These are phyloP conservation scores for Musa acuminata DNA, from an alignment of 176 grass and related monocot species.

Conservation along the genomic window DNA sequence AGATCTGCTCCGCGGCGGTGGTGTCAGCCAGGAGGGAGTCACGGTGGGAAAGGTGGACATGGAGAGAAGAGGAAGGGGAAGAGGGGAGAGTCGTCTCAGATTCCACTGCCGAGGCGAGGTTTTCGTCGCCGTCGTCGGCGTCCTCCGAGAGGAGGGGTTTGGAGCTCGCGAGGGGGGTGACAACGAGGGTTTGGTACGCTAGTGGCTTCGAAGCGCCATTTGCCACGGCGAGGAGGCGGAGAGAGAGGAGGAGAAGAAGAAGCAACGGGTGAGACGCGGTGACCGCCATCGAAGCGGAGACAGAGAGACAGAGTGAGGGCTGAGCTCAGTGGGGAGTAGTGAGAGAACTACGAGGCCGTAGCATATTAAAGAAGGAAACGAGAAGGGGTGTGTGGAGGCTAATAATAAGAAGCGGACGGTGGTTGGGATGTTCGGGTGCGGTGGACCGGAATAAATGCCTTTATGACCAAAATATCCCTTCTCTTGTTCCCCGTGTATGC, in stretches of 20 bases:
- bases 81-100: neutral
- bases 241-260: conserved; percentile 20
- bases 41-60: conserved; percentile 35
- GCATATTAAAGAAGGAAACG: neutral
- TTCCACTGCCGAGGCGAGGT: neutral
- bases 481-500: neutral
- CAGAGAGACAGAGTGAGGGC: too few species aligned
- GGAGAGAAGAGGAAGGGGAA: neutral
- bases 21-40: conserved; percentile 32
- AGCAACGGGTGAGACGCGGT: neutral
- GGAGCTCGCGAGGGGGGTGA: conserved; percentile 32
- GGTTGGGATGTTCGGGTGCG: neutral
- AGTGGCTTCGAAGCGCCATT: conserved; percentile 14
- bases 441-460: neutral
- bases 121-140: conserved; percentile 14
- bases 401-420: neutral
- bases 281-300: neutral
- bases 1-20: conserved; percentile 30
- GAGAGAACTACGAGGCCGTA: neutral
- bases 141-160: conserved; percentile 4
- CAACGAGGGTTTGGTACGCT: conserved; percentile 21
- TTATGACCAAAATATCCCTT: neutral
- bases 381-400: neutral
- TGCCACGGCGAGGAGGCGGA: neutral
- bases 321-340: neutral